Conservation (phyloP, 148 eudicot genomes). For the Pouteria glomerata region DNA sequence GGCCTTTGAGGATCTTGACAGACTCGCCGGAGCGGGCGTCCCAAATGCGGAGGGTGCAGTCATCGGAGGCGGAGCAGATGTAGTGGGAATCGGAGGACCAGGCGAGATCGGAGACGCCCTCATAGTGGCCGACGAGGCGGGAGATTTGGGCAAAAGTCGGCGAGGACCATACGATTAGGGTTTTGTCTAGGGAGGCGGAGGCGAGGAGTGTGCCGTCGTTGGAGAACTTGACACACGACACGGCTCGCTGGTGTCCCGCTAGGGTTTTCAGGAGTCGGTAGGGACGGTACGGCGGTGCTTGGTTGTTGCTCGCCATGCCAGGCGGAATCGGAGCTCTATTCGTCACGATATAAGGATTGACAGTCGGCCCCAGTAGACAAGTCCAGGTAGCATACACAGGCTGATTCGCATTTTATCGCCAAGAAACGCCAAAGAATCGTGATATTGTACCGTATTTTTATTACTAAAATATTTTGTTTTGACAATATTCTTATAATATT, state of each 20-base stretch:
- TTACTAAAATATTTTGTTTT: too few relatives aligned
- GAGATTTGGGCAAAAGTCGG: conserved; percentile 52
- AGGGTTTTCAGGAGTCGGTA: conserved; percentile 66
- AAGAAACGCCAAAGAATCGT: too few relatives aligned
- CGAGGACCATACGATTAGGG: conserved; percentile 54
- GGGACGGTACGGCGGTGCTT: conserved; percentile 37
- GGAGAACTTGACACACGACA: conserved; percentile 83
- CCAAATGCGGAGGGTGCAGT: conserved; percentile 77
- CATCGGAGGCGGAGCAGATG: conserved; percentile 95
- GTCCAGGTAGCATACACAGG: too few relatives aligned
- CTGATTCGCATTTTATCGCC: too few relatives aligned
- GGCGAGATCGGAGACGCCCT: conserved; percentile 77
- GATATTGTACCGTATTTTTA: too few relatives aligned
- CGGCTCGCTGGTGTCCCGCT: conserved; percentile 53
- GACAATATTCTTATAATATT: too few relatives aligned
- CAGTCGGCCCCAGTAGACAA: too few relatives aligned
- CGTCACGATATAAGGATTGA: too few relatives aligned
- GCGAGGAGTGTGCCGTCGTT: conserved; percentile 75
- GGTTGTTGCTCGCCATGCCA: conserved; percentile 32
- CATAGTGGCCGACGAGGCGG: conserved; percentile 65
- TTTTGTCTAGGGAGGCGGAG: conserved; percentile 83
- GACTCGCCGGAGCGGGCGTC: conserved; percentile 56
- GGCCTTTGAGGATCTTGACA: conserved; percentile 74
- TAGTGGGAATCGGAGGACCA: conserved; percentile 88
- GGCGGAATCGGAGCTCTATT: too few relatives aligned